A percentile compares a stretch with the other conserved stretches of the same genome.
These are phyloP conservation scores for Mariannaea elegans DNA, from an alignment of 2,329 filamentous ascomycete species.

Conservation along the genomic window DNA sequence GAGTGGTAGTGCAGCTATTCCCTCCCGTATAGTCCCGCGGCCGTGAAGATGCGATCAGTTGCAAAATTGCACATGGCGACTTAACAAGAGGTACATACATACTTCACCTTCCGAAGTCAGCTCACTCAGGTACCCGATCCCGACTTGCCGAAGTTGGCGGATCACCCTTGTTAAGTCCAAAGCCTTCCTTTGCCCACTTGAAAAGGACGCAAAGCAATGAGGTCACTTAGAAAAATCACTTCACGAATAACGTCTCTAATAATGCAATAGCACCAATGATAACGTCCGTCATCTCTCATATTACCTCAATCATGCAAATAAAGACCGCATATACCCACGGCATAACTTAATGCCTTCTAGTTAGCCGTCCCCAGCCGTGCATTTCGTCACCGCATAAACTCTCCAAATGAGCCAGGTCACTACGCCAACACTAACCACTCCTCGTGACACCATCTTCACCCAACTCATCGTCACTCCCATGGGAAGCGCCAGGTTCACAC, in stretches of 20 bases:
- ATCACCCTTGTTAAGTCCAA: neutral
- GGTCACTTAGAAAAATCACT: too few species aligned
- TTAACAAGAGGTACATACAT: neutral
- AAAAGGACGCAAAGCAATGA: constrained; percentile 18
- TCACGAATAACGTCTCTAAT: too few species aligned
- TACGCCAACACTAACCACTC: constrained; percentile 22
- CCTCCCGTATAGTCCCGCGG: neutral
- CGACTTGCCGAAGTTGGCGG: constrained; percentile 14
- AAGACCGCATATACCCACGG: neutral
- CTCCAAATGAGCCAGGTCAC: constrained; percentile 24
- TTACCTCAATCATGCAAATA: constrained; percentile 21
- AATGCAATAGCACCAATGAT: neutral
- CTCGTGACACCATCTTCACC: constrained; percentile 26
- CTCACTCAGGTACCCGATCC: constrained; percentile 16
- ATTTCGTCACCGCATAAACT: constrained; percentile 34
- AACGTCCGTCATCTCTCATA: constrained; percentile 2
- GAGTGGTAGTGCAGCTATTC: too few species aligned
- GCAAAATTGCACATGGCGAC: neutral
- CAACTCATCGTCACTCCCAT: constrained; percentile 5
- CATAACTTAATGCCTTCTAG: constrained; percentile 1
- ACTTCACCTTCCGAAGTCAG: neutral
- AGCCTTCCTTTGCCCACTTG: constrained; percentile 4
- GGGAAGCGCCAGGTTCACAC: neutral
- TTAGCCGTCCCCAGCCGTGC: constrained; percentile 7
- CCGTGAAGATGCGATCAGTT: neutral